Percentiles rank a stretch among this genome's conserved stretches.
Evolutionary conservation across 371 early-diverging fungal genomes (phyloP).

Genomic region (Mortierella sp.): DNA sequence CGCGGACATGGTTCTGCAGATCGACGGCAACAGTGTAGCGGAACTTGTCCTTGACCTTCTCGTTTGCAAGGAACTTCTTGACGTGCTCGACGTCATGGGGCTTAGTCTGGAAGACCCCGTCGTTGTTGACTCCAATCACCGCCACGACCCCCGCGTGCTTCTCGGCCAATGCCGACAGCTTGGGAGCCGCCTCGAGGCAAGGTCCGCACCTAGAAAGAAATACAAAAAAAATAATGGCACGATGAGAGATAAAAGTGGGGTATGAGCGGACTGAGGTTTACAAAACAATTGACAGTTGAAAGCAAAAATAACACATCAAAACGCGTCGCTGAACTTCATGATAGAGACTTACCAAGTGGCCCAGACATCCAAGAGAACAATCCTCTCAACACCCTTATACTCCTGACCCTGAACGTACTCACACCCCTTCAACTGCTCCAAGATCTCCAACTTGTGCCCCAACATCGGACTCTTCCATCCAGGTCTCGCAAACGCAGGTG

Average conservation of each 20-base stretch:
- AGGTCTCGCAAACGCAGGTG: not conserved
- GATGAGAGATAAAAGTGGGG: too few species aligned
- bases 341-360: not conserved
- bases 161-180: constrained; percentile 13
- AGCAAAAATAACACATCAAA: not conserved
- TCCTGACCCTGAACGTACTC: not conserved
- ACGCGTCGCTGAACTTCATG: too few species aligned
- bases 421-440: not conserved
- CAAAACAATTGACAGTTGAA: not conserved
- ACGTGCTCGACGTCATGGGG: not conserved
- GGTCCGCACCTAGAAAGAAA: not conserved
- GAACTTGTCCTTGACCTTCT: not conserved
- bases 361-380: constrained; percentile 16
- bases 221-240: not conserved
- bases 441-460: not conserved
- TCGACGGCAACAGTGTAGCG: not conserved
- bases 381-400: not conserved
- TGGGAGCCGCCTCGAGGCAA: constrained; percentile 1
- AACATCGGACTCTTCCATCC: not conserved
- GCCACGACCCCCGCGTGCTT: constrained; percentile 7
- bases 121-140: constrained; percentile 13
- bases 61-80: not conserved
- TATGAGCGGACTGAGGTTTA: too few species aligned
- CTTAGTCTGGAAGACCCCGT: not conserved
- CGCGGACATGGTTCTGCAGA: not conserved